Percentiles rank a stretch among this genome's conserved stretches.
Conservation (phyloP, 2,329 filamentous ascomycete genomes). For the Xylariaceae sp. region DNA sequence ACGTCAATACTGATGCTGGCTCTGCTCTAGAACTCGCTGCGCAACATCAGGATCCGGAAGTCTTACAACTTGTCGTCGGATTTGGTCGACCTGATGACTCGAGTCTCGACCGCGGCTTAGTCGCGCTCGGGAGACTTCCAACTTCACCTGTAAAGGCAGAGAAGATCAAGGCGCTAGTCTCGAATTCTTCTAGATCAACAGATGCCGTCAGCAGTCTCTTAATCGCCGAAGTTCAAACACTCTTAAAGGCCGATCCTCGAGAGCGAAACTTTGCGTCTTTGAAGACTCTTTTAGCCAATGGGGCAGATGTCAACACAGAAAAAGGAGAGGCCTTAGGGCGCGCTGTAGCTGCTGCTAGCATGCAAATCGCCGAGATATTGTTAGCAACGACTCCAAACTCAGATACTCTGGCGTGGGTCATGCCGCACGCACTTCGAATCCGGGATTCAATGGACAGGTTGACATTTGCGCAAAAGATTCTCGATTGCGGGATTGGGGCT, state of each 20-base stretch:
- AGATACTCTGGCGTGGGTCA: slow-evolving; percentile 43
- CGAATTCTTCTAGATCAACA: slow-evolving; percentile 40
- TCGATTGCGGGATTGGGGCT: slow-evolving; percentile 46
- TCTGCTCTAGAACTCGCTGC: slow-evolving; percentile 35
- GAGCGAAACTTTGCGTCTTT: slow-evolving; percentile 42
- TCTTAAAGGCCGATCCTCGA: slow-evolving; percentile 36
- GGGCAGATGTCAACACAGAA: slow-evolving; percentile 52
- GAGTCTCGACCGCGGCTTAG: slow-evolving; percentile 42
- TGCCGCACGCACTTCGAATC: slow-evolving; percentile 51
- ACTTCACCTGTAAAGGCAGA: slow-evolving; percentile 43
- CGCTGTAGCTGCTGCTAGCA: slow-evolving; percentile 45
- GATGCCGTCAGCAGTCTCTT: slow-evolving; percentile 44
- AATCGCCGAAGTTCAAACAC: slow-evolving; percentile 46
- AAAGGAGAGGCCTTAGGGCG: slow-evolving; percentile 49
- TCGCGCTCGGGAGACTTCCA: slow-evolving; percentile 40
- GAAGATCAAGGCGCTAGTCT: slow-evolving; percentile 44
- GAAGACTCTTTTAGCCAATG: slow-evolving; percentile 44
- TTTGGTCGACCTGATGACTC: slow-evolving; percentile 42
- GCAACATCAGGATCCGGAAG: slow-evolving; percentile 43
- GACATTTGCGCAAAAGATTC: slow-evolving; percentile 45
- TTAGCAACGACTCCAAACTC: slow-evolving; percentile 40
- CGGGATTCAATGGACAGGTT: slow-evolving; percentile 48
- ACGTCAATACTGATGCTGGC: slow-evolving; percentile 48
- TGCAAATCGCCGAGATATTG: slow-evolving; percentile 46
- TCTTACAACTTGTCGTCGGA: slow-evolving; percentile 45